A percentile compares a stretch with the other conserved stretches of the same genome.
Evolutionary conservation across 1,284 basidiomycete genomes (phyloP).

Genomic region (Marasmius tenuissimus): DNA sequence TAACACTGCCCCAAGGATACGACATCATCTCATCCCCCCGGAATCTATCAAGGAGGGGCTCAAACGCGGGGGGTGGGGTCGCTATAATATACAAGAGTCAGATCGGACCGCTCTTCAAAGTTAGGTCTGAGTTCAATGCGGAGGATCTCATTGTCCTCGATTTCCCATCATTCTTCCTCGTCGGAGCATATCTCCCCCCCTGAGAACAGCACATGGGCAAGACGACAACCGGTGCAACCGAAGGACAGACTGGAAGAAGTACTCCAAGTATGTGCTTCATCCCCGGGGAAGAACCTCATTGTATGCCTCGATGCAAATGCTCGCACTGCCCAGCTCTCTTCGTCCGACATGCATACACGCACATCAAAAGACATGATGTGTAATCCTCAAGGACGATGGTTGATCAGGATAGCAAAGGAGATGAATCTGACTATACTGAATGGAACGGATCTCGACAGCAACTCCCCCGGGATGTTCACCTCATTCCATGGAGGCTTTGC

Average conservation of each 20-base stretch:
- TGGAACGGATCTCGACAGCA: no score
- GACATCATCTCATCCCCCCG: background rate
- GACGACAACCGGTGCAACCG: background rate
- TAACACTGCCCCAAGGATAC: background rate
- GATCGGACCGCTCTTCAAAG: background rate
- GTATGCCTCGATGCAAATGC: background rate
- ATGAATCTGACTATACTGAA: no score
- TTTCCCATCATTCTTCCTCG: background rate
- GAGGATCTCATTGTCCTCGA: background rate
- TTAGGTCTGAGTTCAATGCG: background rate
- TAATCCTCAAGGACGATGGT: background rate
- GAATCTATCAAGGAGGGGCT: background rate
- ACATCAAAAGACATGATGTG: background rate
- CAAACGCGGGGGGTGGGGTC: background rate
- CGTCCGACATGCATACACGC: background rate
- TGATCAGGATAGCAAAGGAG: no score
- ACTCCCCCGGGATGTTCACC: no score
- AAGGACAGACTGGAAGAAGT: background rate
- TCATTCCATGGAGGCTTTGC: no score
- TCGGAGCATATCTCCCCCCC: background rate
- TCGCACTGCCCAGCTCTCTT: background rate
- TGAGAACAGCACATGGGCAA: background rate
- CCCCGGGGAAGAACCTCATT: background rate
- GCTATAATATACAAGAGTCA: background rate
- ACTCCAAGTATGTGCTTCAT: background rate